phyloP scores from a whole-genome alignment of 116 monocot species.

The Papilionanthe hybrid region DNA sequence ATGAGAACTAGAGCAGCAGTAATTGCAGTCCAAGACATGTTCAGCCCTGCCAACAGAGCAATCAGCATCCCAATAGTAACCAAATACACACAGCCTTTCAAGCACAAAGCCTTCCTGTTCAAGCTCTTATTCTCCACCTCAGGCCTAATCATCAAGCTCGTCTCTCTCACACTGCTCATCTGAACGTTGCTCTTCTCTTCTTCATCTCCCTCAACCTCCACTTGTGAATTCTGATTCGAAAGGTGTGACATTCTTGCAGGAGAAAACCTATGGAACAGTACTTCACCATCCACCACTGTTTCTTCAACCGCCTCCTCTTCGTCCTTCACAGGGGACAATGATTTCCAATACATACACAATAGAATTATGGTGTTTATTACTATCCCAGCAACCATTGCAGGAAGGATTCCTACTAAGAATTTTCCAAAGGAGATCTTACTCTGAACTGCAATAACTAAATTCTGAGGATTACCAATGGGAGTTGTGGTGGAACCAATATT shows the following conservation, averaged over 20 bases:
- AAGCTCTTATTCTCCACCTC: background rate
- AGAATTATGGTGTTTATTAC: conserved; percentile 3
- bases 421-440: conserved; percentile 6
- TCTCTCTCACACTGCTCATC: background rate
- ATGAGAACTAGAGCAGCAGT: conserved; percentile 1
- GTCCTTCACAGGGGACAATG: background rate
- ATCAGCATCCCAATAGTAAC: background rate
- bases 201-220: background rate
- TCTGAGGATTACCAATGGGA: conserved; percentile 6
- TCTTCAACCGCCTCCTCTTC: background rate
- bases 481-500: conserved; percentile 8
- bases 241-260: conserved; percentile 5
- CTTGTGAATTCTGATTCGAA: background rate
- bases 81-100: conserved; percentile 4
- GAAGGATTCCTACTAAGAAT: conserved; percentile 2
- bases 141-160: background rate
- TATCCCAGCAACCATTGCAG: conserved; percentile 4
- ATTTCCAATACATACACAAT: conserved; percentile 4
- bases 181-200: conserved; percentile 8
- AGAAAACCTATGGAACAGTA: conserved; percentile 1
- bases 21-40: conserved; percentile 3
- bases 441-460: conserved; percentile 3
- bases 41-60: background rate
- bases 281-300: background rate
- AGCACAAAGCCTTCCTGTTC: background rate